Percentiles rank a stretch among this genome's conserved stretches.
Conservation (phyloP, 1,284 basidiomycete species). For the Termitomyces sp. region DNA sequence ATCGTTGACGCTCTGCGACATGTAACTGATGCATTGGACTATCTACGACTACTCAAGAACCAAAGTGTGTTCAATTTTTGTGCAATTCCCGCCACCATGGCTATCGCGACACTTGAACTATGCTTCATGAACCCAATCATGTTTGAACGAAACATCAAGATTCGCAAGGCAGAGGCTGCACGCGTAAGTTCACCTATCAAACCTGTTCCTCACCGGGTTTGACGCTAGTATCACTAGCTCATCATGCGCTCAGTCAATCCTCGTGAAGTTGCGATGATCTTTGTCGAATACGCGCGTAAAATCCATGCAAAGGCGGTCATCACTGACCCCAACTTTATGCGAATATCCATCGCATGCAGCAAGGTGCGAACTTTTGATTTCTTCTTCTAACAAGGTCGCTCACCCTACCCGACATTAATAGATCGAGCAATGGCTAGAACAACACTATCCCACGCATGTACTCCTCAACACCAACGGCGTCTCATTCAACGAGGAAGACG, state of each 20-base stretch:
- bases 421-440: conserved; percentile 92
- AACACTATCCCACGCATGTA: conserved; percentile 85
- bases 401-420: conserved; percentile 29
- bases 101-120: conserved; percentile 86
- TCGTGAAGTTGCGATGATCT: conserved; percentile 86
- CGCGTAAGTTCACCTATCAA: conserved; percentile 41
- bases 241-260: conserved; percentile 91
- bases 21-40: conserved; percentile 84
- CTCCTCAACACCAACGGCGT: conserved; percentile 34
- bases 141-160: conserved; percentile 91
- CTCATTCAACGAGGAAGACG: conserved; percentile 46
- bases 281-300: conserved; percentile 75
- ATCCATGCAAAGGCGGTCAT: conserved; percentile 82
- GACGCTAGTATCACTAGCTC: conserved; percentile 47
- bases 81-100: conserved; percentile 94
- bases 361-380: conserved; percentile 36
- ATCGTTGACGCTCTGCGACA: conserved; percentile 86
- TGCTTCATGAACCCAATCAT: conserved; percentile 95
- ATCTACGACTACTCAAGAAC: conserved; percentile 82
- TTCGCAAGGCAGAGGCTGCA: conserved; percentile 89
- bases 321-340: conserved; percentile 85
- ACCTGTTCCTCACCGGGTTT: not conserved
- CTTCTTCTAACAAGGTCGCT: not conserved
- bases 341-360: conserved; percentile 75
- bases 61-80: conserved; percentile 97